Evolutionary conservation across 108 stramenopile genomes (phyloP).

Genomic region (Cyclotella atomus): DNA sequence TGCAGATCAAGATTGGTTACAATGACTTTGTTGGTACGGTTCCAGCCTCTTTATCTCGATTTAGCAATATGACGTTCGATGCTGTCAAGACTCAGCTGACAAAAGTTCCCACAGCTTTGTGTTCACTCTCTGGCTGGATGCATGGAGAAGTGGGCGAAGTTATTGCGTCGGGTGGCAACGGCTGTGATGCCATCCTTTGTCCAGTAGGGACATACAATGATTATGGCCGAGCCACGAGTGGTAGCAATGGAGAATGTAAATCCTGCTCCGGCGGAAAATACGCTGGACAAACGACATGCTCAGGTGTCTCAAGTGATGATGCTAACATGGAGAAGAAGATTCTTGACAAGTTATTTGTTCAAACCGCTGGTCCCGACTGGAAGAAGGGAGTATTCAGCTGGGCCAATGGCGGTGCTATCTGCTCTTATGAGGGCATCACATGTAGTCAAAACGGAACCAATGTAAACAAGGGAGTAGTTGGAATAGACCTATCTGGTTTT

Average conservation of each 20-base stretch:
- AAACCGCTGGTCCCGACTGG: slow-evolving; percentile 70
- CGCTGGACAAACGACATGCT: slow-evolving; percentile 55
- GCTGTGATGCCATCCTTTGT: slow-evolving; percentile 82
- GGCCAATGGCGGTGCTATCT: slow-evolving; percentile 51
- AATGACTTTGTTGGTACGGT: slow-evolving; percentile 63
- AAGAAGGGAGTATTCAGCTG: slow-evolving; percentile 60
- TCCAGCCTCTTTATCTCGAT: slow-evolving; percentile 35
- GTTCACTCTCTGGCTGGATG: slow-evolving; percentile 39
- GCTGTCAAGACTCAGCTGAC: slow-evolving; percentile 37
- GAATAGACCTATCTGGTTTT: slow-evolving; percentile 56
- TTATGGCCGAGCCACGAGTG: slow-evolving; percentile 60
- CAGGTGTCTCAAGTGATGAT: slow-evolving; percentile 46
- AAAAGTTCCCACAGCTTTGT: slow-evolving; percentile 15
- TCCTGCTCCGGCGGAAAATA: slow-evolving; percentile 62
- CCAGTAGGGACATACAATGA: slow-evolving; percentile 71
- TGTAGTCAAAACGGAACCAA: slow-evolving; percentile 46
- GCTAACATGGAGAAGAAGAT: slow-evolving; percentile 54
- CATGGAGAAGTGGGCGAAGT: slow-evolving; percentile 51
- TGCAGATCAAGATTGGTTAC: slow-evolving; percentile 45
- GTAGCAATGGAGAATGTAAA: slow-evolving; percentile 36
- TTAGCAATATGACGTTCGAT: slow-evolving; percentile 46
- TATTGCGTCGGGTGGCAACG: slow-evolving; percentile 38
- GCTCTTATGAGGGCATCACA: slow-evolving; percentile 78
- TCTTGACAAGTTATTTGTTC: slow-evolving; percentile 58
- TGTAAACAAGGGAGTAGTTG: slow-evolving; percentile 53